Conservation (phyloP, 2,329 filamentous ascomycete genomes). For the Aureobasidium sp. region DNA sequence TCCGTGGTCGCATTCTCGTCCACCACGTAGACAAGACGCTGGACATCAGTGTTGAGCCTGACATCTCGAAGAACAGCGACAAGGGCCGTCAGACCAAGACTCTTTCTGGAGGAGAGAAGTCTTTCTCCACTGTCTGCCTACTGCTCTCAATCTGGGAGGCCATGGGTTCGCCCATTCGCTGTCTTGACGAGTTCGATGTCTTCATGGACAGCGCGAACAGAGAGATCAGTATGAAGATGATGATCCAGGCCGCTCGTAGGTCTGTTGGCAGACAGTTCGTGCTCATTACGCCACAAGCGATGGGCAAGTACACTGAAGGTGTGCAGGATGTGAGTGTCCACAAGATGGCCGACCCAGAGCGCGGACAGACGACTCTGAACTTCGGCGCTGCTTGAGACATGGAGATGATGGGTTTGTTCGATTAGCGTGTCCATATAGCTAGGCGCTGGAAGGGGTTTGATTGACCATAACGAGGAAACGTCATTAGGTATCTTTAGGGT, state of each 20-base stretch:
- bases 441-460: slow-evolving; percentile 5
- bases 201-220: slow-evolving; percentile 99
- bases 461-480: not conserved
- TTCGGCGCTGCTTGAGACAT: not conserved
- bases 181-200: slow-evolving; percentile 95
- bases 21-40: slow-evolving; percentile 69
- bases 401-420: not conserved
- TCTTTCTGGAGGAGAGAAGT: slow-evolving; percentile 92
- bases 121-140: slow-evolving; percentile 92
- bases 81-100: slow-evolving; percentile 80
- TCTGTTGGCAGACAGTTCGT: slow-evolving; percentile 92
- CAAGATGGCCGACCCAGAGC: slow-evolving; percentile 49
- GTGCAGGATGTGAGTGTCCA: slow-evolving; percentile 70
- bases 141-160: slow-evolving; percentile 92
- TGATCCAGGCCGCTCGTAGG: slow-evolving; percentile 76
- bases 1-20: slow-evolving; percentile 70
- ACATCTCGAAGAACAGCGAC: slow-evolving; percentile 59
- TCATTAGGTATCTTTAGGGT: not conserved
- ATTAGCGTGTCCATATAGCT: not conserved
- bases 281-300: slow-evolving; percentile 87
- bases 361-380: slow-evolving; percentile 39
- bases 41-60: slow-evolving; percentile 65
- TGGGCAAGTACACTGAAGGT: slow-evolving; percentile 47
- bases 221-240: slow-evolving; percentile 85
- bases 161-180: slow-evolving; percentile 91